Base-by-base conservation (phyloP, 2,329 filamentous ascomycete genomes). In the Tolypocladium cylindrosporum region DNA sequence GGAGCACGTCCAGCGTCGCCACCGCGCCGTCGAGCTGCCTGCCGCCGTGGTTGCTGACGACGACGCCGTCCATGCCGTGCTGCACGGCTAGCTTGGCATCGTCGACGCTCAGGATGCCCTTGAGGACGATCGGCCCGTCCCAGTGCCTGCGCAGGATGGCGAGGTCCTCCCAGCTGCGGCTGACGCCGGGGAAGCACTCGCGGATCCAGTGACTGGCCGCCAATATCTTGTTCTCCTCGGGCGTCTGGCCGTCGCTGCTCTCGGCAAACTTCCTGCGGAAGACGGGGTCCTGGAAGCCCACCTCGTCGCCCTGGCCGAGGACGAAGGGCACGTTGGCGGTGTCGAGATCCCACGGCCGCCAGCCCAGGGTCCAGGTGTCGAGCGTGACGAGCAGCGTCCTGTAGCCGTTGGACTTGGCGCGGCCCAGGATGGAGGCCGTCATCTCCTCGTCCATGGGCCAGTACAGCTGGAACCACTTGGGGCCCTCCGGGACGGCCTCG, bases 401-500 rank as follows among this genome's bases (percentile, higher is more conserved):
- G 71, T 79, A 91, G 1, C 87, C 87, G 39, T 75, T 79, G 0
- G 72, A 75, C 65, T 83, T 83, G 0, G 87, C 88, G 0, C 87
- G 78, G 1, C 71, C 67, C 5, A 91, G 75, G 19, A 91, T 72
- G 1, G 82, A 87, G 0, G 79, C 73, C 0, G 87, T 90, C 57
- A 90, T 75, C 3, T 85, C 81, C 56, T 90, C 79, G 57, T 83
- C 80, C 24, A 77, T 72, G 0, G 88, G 87, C 85, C 87, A 90
- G 72, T 91, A 91, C 0, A 91, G 78, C 67, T 91, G 88, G 68
- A 80, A 91, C 86, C 86, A 91, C 13, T 86, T 75, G 39, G 79
- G 75, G 0, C 82, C 82, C 6, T 79, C 71, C 0, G 79, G 80
- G 55, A 79, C 83, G 0, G 83, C 83, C 9, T 74, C 66, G 0